Evolutionary conservation across 2,329 filamentous ascomycete genomes (phyloP), one percentile per base, ranked within the genome.

Genomic region (Pseudogymnoascus sp.): DNA sequence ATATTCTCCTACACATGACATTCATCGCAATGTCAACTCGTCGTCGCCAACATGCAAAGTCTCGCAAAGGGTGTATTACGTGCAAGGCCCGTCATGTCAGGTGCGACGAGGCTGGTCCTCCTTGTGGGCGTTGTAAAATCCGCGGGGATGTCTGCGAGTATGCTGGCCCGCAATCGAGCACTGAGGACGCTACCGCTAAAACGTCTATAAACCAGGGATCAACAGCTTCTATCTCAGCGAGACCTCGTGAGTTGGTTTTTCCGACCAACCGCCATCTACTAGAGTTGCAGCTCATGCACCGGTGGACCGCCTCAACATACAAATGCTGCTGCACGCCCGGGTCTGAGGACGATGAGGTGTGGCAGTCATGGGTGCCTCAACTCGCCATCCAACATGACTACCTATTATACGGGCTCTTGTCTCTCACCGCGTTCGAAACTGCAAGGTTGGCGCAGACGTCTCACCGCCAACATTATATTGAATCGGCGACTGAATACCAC

Each of bases 41-140:
- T 19, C 57, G 57, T 15, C 39, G 57, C 28, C 41, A 34, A 18
- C 57, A 59, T 48, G 37, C 26, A n/a, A 59, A 59, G 37, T 59
- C 57, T 13, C 57, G 57, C 13, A 33, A 35, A 28, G 57, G 57
- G 1, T 59, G 57, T 48, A 19, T 59, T 18, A 59, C 8, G 3
- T 59, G 69, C 65, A 72, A 71, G 61, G 64, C 64, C 21, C 67
- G 70, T 5, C 70, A 71, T 59, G 67, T 71, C 60, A 48, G 70
- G 65, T 71, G 70, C 48, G 70, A 71, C 59, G 68, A 71, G 58
- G 62, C 63, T 2, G 67, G 67, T 5, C 69, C 69, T 3, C 60
- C 63, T 9, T 71, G 69, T 61, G 62, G 61, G 3, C 65, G 69
- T 59, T 71, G 69, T 61, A 61, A 61, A 52, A 66, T 69, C 19